Conservation (phyloP, 208 protist genomes). For the Naegleria lovaniensis region DNA sequence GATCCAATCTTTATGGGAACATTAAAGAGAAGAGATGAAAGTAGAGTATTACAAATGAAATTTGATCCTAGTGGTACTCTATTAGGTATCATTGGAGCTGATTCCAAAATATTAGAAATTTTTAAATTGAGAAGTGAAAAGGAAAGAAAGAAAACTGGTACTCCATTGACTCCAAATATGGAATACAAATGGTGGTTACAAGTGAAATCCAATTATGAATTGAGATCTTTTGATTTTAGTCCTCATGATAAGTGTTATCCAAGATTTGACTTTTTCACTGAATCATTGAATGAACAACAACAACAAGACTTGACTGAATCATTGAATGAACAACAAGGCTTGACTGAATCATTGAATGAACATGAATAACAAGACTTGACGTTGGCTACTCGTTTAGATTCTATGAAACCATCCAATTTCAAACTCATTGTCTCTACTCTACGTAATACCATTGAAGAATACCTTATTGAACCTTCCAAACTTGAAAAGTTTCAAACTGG, state of each 20-base stretch:
- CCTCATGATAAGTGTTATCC: background rate
- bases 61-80: background rate
- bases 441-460: slow-evolving; percentile 4
- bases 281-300: too few species aligned
- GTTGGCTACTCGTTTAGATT: background rate
- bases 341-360: too few species aligned
- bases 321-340: too few species aligned
- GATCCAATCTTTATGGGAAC: slow-evolving; percentile 15
- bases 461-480: background rate
- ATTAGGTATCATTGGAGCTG: background rate
- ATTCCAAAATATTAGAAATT: slow-evolving; percentile 13
- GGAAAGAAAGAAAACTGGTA: background rate
- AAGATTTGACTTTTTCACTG: background rate
- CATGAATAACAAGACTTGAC: background rate
- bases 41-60: background rate
- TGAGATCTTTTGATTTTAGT: background rate
- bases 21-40: background rate
- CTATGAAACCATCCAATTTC: background rate
- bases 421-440: background rate
- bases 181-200: background rate
- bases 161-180: background rate
- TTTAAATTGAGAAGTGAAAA: slow-evolving; percentile 15
- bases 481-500: background rate
- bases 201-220: background rate
- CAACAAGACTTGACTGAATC: background rate